Evolutionary conservation across 768 basidiomycete species (phyloP).

Genomic region (Tricholoma matsutake): DNA sequence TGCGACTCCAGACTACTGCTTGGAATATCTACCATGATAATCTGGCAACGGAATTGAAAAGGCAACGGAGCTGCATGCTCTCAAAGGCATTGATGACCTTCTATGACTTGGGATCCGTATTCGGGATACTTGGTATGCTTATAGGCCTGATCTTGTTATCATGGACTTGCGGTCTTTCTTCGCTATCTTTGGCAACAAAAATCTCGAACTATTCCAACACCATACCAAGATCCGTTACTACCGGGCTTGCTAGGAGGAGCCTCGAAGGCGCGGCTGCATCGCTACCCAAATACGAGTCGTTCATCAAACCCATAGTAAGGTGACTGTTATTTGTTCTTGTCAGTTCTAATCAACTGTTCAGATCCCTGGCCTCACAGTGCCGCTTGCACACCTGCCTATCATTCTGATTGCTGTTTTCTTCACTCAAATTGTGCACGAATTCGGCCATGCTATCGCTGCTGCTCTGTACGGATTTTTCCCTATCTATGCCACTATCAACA

Average conservation of each 20-base stretch:
- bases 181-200: constrained; percentile 8
- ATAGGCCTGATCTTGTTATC: constrained; percentile 37
- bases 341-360: constrained; percentile 20
- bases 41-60: constrained; percentile 34
- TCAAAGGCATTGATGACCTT: constrained; percentile 28
- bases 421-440: constrained; percentile 74
- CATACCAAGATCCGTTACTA: not conserved
- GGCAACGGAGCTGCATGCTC: constrained; percentile 22
- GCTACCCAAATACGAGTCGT: constrained; percentile 2
- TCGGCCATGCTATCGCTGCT: constrained; percentile 75
- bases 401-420: constrained; percentile 60
- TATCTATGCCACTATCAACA: not conserved
- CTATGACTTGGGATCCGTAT: constrained; percentile 50
- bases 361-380: constrained; percentile 84
- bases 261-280: not conserved
- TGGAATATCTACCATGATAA: constrained; percentile 50
- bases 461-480: constrained; percentile 52
- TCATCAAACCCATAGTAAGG: constrained; percentile 33
- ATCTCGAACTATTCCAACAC: constrained; percentile 1
- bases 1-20: constrained; percentile 45
- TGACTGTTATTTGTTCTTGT: not conserved
- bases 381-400: constrained; percentile 64
- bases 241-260: constrained; percentile 8
- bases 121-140: constrained; percentile 48
- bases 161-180: constrained; percentile 28